phyloP scores from a whole-genome alignment of 1,284 basidiomycete species.

The Tilletia setariae region DNA sequence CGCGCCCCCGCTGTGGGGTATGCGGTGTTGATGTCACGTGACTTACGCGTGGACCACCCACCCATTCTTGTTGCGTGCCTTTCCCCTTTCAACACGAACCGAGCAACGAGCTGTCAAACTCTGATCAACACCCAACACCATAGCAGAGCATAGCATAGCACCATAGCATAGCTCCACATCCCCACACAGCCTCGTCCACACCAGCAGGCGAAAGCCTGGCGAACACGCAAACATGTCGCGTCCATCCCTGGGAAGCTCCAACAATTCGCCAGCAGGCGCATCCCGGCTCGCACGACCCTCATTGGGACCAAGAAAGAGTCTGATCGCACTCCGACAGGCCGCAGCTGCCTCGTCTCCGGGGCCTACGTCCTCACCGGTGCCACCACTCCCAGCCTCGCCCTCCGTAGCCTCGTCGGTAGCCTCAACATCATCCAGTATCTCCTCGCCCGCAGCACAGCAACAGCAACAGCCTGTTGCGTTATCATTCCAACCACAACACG shows the following conservation, averaged over 20 bases:
- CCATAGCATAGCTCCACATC: background rate
- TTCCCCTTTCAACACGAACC: no score
- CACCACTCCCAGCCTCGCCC: background rate
- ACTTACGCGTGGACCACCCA: background rate
- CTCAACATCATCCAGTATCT: background rate
- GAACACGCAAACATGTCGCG: background rate
- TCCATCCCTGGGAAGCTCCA: background rate
- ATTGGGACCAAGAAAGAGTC: constrained; percentile 7
- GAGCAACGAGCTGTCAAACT: no score
- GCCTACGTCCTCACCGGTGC: background rate
- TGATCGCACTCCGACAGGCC: constrained; percentile 8
- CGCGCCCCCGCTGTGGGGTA: no score
- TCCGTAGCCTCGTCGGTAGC: background rate
- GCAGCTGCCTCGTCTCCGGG: background rate
- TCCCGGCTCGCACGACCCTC: constrained; percentile 2
- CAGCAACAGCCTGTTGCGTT: no score
- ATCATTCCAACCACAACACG: background rate
- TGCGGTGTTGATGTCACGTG: constrained; percentile 5
- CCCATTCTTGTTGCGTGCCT: no score
- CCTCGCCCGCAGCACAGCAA: no score
- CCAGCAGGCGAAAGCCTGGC: background rate
- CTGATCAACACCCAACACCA: background rate
- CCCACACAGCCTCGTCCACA: background rate
- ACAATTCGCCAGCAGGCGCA: background rate
- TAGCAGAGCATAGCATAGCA: no score